Evolutionary conservation across 371 early-diverging fungal species (phyloP), one percentile per base, ranked within the genome.

Genomic region (Nematocida homosporus): DNA sequence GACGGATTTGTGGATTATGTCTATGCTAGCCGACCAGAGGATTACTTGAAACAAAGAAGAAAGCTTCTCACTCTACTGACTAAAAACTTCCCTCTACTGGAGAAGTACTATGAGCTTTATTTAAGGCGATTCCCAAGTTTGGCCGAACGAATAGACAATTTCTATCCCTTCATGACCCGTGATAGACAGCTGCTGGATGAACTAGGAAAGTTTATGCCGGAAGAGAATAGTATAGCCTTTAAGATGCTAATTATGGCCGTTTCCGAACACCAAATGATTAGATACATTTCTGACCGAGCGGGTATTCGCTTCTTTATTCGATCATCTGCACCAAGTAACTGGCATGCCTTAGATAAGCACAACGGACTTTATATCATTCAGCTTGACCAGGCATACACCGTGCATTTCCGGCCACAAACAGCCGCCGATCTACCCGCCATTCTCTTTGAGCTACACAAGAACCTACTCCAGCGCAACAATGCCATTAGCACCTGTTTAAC

Each of bases 131-230:
- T 41, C 23, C 20, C 10, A 3, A 68, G 25, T 1, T 16, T 60
- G n/a, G 20, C 16, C 2, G 69, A 68, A 23, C n/a, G 69, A 68
- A 68, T 68, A 61, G 20, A 68, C 5, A 30, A 61, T 38, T 68
- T 41, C 29, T 59, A 29, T 20, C 23, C 13, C 3, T 56, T 68
- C 37, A n/a, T 68, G 20, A 47, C 40, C 29, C 42, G 42, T 34
- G 47, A 38, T 13, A 10, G 4, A 47, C 37, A 48, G 8, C 35
- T 68, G 10, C 4, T 68, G 6, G 3, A 56, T 44, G 13, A 13
- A 13, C 20, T 44, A 13, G 44, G n/a, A n/a, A n/a, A n/a, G n/a
- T n/a, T n/a, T n/a, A n/a, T n/a, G n/a, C n/a, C n/a, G n/a, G n/a
- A n/a, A n/a, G n/a, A n/a, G n/a, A n/a, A n/a, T n/a, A n/a, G n/a